phyloP scores from a whole-genome alignment of 1,284 basidiomycete genomes.

The Agroathelia rolfsii region DNA sequence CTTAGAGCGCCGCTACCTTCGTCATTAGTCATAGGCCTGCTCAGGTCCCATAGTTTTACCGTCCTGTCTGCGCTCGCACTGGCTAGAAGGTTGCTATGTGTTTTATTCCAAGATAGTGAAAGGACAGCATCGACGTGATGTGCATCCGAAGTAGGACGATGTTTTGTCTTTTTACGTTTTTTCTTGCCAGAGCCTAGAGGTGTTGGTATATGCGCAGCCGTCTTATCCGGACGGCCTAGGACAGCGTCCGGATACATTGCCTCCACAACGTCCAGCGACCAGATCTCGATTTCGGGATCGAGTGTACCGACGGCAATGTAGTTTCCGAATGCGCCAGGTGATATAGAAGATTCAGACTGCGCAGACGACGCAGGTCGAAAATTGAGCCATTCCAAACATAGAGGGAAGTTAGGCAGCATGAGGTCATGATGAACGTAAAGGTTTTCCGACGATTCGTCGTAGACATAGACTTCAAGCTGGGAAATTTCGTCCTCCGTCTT shows the following conservation, averaged over 20 bases:
- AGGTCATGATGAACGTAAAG: conserved; percentile 97
- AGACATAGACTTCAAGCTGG: conserved; percentile 91
- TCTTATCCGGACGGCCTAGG: conserved; percentile 81
- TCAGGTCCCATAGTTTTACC: conserved; percentile 96
- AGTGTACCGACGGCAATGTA: conserved; percentile 96
- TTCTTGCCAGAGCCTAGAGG: conserved; percentile 86
- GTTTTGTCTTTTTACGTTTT: conserved; percentile 84
- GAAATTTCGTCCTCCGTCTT: conserved; percentile 98
- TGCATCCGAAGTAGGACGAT: conserved; percentile 53
- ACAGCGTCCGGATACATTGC: conserved; percentile 91
- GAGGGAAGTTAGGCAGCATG: conserved; percentile 94
- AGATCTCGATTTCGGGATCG: conserved; percentile 98
- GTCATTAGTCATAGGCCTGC: conserved; percentile 40
- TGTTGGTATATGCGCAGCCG: conserved; percentile 68
- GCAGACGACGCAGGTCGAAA: conserved; percentile 62
- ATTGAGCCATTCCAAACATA: conserved; percentile 99
- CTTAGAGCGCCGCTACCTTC: conserved; percentile 53
- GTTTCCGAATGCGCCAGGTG: conserved; percentile 53
- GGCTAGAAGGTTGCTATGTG: conserved; percentile 83
- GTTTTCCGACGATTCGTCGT: conserved; percentile 87
- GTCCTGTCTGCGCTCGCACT: conserved; percentile 92
- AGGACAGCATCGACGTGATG: conserved; percentile 95
- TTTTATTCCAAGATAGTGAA: conserved; percentile 84
- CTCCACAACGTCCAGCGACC: conserved; percentile 92
- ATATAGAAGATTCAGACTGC: conserved; percentile 25